Evolutionary conservation across 2,329 filamentous ascomycete genomes (phyloP), one percentile per base, ranked within the genome.

Genomic region (Colletotrichum lupini): DNA sequence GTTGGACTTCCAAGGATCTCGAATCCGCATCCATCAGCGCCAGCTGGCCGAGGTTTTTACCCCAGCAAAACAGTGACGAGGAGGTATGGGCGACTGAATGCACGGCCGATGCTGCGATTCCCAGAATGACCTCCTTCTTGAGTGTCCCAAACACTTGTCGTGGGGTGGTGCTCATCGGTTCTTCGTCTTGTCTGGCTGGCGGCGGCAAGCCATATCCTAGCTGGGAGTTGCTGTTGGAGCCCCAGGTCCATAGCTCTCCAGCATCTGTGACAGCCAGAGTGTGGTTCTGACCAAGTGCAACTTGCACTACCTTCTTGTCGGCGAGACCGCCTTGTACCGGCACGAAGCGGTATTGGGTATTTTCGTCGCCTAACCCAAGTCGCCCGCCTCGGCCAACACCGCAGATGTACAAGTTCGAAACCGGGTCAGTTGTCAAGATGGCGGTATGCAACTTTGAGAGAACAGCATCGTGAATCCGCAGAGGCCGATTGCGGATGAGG

Each of bases 181-280:
- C 94, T 77, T 98, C 94, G 64, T 98, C 94, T 66, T 90, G 89
- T 76, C 91, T 88, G 9, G 86, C 82, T 1, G 92, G 89, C 19
- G 87, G 82, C 9, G 95, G 94, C 19, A 98, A 85, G 22, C 89
- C 85, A 80, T 98, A 98, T 5, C 97, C 97, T 16, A 99, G 87
- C 80, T 98, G 96, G 1, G 93, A 95, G 79, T 91, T 92, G 8
- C 89, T 91, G 78, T 98, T 98, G 76, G 93, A 94, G 8, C 97
- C 97, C 97, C 97, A 99, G 1, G 95, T 97, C 86, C 94, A 98
- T 6, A 98, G 90, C 76, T 97, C 94, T n/a, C 97, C 96, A 66
- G 92, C 88, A n/a, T 92, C 92, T 4, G 94, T 93, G 6, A 98
- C 86, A 1, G 95, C 96, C 80, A 99, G 87, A 3, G 93, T 94